phyloP scores from a whole-genome alignment of 108 stramenopile species.

The Cyclotella atomus region DNA sequence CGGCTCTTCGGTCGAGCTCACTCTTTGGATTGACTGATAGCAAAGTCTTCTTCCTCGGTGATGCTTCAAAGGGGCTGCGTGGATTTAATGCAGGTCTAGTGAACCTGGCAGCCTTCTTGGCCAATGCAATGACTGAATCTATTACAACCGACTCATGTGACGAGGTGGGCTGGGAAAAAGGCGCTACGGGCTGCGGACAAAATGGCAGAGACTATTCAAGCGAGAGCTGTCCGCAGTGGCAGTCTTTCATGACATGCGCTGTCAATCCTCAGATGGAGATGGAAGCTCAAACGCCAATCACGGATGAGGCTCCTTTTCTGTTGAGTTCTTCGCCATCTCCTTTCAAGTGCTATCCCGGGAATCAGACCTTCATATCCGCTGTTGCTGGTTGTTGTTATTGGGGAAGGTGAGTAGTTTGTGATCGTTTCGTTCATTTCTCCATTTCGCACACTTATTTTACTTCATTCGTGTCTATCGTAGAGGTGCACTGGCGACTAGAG shows the following conservation, averaged over 20 bases:
- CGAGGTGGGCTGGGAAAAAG: slow-evolving; percentile 22
- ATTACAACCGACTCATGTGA: slow-evolving; percentile 38
- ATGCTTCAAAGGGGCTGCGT: slow-evolving; percentile 7
- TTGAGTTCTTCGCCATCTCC: slow-evolving; percentile 6
- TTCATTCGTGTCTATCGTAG: background rate
- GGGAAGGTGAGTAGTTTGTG: slow-evolving; percentile 47
- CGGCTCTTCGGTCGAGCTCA: slow-evolving; percentile 21
- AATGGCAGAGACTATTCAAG: slow-evolving; percentile 17
- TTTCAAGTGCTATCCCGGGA: slow-evolving; percentile 23
- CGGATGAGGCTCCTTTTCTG: slow-evolving; percentile 18
- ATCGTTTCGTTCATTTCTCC: background rate
- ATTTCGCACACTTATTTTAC: background rate
- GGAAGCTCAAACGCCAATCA: slow-evolving; percentile 16
- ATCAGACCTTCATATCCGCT: slow-evolving; percentile 14
- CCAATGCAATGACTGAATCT: slow-evolving; percentile 34
- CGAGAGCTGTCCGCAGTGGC: slow-evolving; percentile 25
- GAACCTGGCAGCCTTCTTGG: slow-evolving; percentile 35
- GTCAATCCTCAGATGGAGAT: slow-evolving; percentile 15
- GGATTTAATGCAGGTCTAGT: slow-evolving; percentile 36
- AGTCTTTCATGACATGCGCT: slow-evolving; percentile 32
- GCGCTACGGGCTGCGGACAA: slow-evolving; percentile 35
- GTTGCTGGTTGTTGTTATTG: slow-evolving; percentile 41
- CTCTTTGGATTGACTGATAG: slow-evolving; percentile 17
- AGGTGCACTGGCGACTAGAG: slow-evolving; percentile 21
- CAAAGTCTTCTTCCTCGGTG: slow-evolving; percentile 21